Conservation (phyloP, 2,329 filamentous ascomycete species). For the Aspergillus fumigatus region DNA sequence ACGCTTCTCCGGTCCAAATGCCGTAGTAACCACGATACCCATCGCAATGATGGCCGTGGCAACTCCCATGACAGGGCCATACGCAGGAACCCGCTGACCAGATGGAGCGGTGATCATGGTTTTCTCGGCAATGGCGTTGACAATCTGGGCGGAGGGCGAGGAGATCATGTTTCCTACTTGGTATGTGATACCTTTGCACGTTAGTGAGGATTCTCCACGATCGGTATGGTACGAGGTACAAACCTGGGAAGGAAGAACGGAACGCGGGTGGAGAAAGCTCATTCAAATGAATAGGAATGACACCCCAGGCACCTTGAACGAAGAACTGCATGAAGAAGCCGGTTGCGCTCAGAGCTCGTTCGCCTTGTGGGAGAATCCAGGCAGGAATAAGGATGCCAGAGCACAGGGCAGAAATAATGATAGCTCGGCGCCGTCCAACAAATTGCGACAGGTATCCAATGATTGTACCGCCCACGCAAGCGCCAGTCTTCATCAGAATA, state of each 20-base stretch:
- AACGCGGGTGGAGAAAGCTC: constrained; percentile 69
- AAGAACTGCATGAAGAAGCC: constrained; percentile 56
- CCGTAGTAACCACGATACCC: constrained; percentile 64
- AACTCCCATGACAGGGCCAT: constrained; percentile 70
- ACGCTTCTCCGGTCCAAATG: constrained; percentile 69
- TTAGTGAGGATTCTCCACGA: constrained; percentile 1
- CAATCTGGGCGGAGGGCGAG: constrained; percentile 68
- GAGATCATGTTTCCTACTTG: constrained; percentile 65
- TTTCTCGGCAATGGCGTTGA: constrained; percentile 67
- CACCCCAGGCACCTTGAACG: constrained; percentile 66
- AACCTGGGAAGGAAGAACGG: constrained; percentile 62
- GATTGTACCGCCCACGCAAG: constrained; percentile 54
- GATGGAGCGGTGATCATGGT: constrained; percentile 51
- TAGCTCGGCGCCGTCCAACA: constrained; percentile 59
- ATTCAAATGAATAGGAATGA: constrained; percentile 70
- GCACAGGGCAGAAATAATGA: constrained; percentile 61
- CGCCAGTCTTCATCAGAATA: constrained; percentile 77
- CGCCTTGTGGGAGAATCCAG: constrained; percentile 56
- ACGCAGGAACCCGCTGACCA: constrained; percentile 61
- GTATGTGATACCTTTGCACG: constrained; percentile 52
- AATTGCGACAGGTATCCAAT: constrained; percentile 69
- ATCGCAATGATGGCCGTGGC: constrained; percentile 71
- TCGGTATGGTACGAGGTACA: background rate
- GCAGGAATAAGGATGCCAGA: constrained; percentile 64
- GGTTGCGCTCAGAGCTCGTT: constrained; percentile 24